Evolutionary conservation across 768 basidiomycete species (phyloP).

Genomic region (Gymnopilus junonius): DNA sequence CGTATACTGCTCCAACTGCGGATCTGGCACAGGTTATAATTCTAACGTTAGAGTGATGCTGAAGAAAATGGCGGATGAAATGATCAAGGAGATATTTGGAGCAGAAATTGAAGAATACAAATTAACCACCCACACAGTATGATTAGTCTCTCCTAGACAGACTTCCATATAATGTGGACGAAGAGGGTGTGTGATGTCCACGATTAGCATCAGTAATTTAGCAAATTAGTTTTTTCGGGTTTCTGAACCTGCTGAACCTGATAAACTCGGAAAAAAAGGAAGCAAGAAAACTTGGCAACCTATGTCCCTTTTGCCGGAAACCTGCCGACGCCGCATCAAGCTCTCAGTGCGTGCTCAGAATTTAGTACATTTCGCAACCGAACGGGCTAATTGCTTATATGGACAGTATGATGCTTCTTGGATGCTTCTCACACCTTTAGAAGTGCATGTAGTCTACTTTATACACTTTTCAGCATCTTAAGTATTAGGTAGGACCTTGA

Average conservation of each 20-base stretch:
- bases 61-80: background rate
- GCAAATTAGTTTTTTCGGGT: background rate
- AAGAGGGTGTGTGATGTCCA: no score
- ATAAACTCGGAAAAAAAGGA: background rate
- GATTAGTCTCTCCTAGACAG: background rate
- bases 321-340: background rate
- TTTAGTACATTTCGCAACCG: no score
- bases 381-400: no score
- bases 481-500: no score
- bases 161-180: background rate
- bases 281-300: background rate
- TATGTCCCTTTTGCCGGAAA: background rate
- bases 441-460: no score
- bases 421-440: no score
- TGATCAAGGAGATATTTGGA: slow-evolving; percentile 12
- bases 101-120: background rate
- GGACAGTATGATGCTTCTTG: no score
- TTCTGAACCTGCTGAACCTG: background rate
- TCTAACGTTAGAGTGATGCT: background rate
- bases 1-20: background rate
- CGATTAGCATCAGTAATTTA: background rate
- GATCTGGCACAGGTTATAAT: no score
- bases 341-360: no score
- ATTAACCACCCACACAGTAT: background rate
- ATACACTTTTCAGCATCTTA: no score